Evolutionary conservation across 129 eudicot species (phyloP).

Genomic region (Flaveria linearis): DNA sequence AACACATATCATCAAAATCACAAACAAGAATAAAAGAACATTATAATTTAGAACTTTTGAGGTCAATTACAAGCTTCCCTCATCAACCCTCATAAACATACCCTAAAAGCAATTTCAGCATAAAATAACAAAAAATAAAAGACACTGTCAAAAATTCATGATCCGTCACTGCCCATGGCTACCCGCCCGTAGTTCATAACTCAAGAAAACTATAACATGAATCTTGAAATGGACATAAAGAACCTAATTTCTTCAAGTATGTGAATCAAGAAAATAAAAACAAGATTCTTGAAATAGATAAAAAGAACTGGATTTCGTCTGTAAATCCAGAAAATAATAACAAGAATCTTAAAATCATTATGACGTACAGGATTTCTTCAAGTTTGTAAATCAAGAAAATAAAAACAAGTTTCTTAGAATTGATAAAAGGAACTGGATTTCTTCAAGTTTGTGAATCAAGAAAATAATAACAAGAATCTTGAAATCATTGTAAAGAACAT

Average conservation of each 20-base stretch:
- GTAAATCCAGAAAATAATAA: background rate
- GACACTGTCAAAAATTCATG: no score
- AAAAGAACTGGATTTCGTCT: background rate
- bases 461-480: background rate
- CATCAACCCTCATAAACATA: background rate
- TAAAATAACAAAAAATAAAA: background rate
- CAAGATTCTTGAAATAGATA: background rate
- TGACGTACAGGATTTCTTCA: background rate
- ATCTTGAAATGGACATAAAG: background rate
- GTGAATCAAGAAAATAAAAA: background rate
- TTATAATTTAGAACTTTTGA: background rate
- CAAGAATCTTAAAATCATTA: background rate
- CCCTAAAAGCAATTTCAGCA: background rate
- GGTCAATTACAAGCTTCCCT: background rate
- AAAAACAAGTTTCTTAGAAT: background rate
- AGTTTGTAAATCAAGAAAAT: background rate
- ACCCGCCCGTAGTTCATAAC: background rate
- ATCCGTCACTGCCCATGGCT: no score
- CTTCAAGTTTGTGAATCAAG: background rate
- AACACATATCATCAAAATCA: slow-evolving; percentile 12
- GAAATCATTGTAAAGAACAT: background rate
- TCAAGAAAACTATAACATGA: background rate
- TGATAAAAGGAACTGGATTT: background rate
- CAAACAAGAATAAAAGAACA: background rate
- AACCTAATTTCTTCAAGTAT: background rate